These are phyloP conservation scores for Hericium erinaceus DNA, from an alignment of 768 basidiomycete genomes.

Conservation along the genomic window DNA sequence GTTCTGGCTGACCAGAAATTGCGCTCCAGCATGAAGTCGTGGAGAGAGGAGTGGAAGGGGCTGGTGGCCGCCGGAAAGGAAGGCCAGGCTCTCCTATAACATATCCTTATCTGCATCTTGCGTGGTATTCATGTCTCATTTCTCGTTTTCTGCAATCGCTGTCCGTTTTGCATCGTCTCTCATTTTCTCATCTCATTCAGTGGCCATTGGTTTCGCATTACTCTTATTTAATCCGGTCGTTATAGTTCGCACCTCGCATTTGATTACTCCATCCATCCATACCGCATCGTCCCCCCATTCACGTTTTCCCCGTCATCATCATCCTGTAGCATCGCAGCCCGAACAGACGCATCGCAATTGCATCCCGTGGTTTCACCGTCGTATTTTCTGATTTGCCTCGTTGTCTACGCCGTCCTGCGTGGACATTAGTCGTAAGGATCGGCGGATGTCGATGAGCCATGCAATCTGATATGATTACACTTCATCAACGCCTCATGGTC, in stretches of 20 bases:
- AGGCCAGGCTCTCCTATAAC: constrained; percentile 47
- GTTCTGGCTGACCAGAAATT: constrained; percentile 55
- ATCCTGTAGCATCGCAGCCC: not conserved
- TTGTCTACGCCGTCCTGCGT: not conserved
- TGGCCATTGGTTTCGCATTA: not conserved
- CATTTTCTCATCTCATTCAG: not conserved
- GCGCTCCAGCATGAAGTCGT: constrained; percentile 55
- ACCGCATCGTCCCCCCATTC: not conserved
- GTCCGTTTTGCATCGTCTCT: not conserved
- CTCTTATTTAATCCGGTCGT: not conserved
- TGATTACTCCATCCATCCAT: not conserved
- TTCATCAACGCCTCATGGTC: too few relatives aligned
- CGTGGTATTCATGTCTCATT: not conserved
- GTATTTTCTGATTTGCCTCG: not conserved
- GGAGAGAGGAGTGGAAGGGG: constrained; percentile 75
- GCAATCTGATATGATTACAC: too few relatives aligned
- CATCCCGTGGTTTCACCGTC: not conserved
- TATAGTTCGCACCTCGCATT: not conserved
- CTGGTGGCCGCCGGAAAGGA: constrained; percentile 62
- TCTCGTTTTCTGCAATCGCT: not conserved
- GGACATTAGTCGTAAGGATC: not conserved
- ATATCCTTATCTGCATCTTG: constrained; percentile 1
- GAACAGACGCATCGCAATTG: not conserved
- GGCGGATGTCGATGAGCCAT: not conserved
- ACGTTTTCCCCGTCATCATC: not conserved